These are phyloP conservation scores for Caloboletus firmus DNA, from an alignment of 1,284 basidiomycete genomes.

Conservation along the genomic window DNA sequence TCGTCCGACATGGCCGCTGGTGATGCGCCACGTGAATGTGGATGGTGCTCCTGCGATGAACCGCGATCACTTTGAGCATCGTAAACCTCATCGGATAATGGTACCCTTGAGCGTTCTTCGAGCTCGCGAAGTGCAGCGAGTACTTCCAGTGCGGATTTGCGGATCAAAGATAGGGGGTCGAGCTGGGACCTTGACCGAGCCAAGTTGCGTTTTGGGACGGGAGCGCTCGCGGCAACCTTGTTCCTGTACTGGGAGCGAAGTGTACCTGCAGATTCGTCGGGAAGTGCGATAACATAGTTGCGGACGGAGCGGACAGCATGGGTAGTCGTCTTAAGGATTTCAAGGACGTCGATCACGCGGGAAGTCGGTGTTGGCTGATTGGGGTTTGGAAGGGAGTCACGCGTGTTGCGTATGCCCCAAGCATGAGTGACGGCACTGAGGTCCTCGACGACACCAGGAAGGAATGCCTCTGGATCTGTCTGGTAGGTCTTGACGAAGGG, in stretches of 20 bases:
- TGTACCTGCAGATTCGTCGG: conserved; percentile 63
- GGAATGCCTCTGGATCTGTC: conserved; percentile 68
- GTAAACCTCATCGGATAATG: conserved; percentile 70
- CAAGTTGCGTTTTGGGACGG: conserved; percentile 37
- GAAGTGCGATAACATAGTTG: conserved; percentile 77
- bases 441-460: conserved; percentile 70
- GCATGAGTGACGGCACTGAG: conserved; percentile 56
- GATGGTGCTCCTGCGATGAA: conserved; percentile 38
- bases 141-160: conserved; percentile 74
- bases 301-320: conserved; percentile 74
- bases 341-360: conserved; percentile 54
- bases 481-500: conserved; percentile 63
- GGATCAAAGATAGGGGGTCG: conserved; percentile 67
- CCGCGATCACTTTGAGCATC: conserved; percentile 71
- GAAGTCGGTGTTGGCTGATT: conserved; percentile 3
- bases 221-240: conserved; percentile 40
- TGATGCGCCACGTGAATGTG: conserved; percentile 46
- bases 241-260: conserved; percentile 51
- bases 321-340: conserved; percentile 71
- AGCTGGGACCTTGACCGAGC: conserved; percentile 36
- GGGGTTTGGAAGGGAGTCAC: background rate
- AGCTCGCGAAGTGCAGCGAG: conserved; percentile 69
- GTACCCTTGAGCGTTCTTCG: conserved; percentile 65
- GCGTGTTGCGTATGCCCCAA: conserved; percentile 47
- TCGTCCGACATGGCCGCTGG: conserved; percentile 46